phyloP scores from a whole-genome alignment of 2,329 filamentous ascomycete species.

The Dothidotthia symphoricarpi region DNA sequence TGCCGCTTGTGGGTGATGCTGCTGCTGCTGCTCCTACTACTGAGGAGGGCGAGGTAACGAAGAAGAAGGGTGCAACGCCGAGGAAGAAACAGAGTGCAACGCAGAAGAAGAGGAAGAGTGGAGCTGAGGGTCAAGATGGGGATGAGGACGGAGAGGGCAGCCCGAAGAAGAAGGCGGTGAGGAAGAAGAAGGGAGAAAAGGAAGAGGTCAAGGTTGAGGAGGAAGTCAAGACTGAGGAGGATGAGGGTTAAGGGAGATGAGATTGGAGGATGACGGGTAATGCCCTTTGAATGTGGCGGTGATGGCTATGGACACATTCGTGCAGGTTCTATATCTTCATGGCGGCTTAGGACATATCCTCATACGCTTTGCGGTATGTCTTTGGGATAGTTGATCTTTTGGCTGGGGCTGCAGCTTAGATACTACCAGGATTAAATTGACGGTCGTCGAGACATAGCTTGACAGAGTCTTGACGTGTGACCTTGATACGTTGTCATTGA shows the following conservation, averaged over 20 bases:
- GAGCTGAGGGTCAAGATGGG: neutral
- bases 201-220: conserved; percentile 4
- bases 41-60: conserved; percentile 5
- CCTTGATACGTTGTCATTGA: too few species aligned
- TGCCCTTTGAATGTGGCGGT: too few species aligned
- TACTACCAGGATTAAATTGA: too few species aligned
- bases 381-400: too few species aligned
- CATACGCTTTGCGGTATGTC: too few species aligned
- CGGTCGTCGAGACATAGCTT: too few species aligned
- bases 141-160: conserved; percentile 6
- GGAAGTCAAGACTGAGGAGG: neutral
- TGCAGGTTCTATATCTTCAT: too few species aligned
- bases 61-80: conserved; percentile 5
- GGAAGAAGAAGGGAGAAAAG: conserved; percentile 12
- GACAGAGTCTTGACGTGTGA: too few species aligned
- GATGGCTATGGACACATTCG: too few species aligned
- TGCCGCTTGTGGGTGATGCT: conserved; percentile 2
- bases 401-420: too few species aligned
- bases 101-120: neutral
- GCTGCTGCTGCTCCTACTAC: neutral
- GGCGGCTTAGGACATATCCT: too few species aligned
- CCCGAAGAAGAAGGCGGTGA: conserved; percentile 16
- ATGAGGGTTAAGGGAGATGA: conserved; percentile 1
- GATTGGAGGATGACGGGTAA: too few species aligned
- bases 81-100: conserved; percentile 2